Conservation (phyloP, 176 grass and related monocot genomes). For the Tillandsia leiboldiana region DNA sequence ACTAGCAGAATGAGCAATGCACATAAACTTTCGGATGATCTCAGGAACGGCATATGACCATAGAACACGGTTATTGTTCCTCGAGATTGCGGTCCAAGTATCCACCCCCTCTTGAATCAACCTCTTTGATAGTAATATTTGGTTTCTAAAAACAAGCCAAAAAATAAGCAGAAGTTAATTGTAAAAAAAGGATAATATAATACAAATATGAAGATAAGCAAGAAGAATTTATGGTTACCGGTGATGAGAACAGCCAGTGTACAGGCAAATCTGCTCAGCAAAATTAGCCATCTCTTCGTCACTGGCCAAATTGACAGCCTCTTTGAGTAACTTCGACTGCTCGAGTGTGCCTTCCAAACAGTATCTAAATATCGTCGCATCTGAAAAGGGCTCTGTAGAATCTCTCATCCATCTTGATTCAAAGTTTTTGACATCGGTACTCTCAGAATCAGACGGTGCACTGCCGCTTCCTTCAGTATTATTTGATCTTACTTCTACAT, state of each 20-base stretch:
- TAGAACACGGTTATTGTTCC: conserved; percentile 60
- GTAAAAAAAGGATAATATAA: conserved; percentile 4
- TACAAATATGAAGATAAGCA: conserved; percentile 4
- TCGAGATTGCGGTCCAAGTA: conserved; percentile 62
- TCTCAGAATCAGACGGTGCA: conserved; percentile 58
- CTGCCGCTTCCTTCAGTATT: conserved; percentile 39
- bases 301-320: conserved; percentile 32
- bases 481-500: conserved; percentile 29
- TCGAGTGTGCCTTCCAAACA: conserved; percentile 68
- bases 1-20: conserved; percentile 38
- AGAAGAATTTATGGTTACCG: conserved; percentile 24
- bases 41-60: conserved; percentile 64
- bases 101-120: conserved; percentile 59
- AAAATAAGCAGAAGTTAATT: conserved; percentile 14
- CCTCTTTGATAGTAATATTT: conserved; percentile 80
- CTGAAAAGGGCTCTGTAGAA: conserved; percentile 35
- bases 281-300: conserved; percentile 59
- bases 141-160: conserved; percentile 37
- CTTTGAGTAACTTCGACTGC: conserved; percentile 54
- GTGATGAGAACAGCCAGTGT: conserved; percentile 91
- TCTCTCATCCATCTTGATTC: conserved; percentile 45
- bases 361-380: conserved; percentile 69
- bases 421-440: conserved; percentile 43
- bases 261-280: conserved; percentile 58
- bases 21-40: conserved; percentile 64